phyloP scores from a whole-genome alignment of 2,329 filamentous ascomycete genomes.

The Curvularia hawaiiensis region DNA sequence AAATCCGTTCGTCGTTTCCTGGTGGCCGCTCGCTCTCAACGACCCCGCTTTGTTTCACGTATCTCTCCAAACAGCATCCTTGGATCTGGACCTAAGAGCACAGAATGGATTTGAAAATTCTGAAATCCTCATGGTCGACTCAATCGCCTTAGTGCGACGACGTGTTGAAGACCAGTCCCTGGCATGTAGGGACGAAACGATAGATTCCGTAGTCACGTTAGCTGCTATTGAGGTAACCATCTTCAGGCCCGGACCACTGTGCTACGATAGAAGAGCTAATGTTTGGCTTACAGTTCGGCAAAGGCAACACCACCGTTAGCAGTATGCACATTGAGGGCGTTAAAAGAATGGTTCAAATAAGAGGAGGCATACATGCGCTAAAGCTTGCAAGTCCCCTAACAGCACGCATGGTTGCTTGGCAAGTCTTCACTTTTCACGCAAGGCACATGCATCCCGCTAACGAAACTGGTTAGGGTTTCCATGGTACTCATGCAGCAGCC shows the following conservation, averaged over 20 bases:
- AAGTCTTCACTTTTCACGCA: constrained; percentile 5
- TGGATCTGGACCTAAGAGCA: constrained; percentile 60
- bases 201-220: constrained; percentile 63
- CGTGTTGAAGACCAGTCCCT: constrained; percentile 55
- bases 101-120: constrained; percentile 60
- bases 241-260: background rate
- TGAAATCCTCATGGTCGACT: constrained; percentile 63
- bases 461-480: constrained; percentile 58
- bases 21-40: constrained; percentile 63
- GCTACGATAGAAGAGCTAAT: constrained; percentile 7
- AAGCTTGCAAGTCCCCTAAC: constrained; percentile 58
- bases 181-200: constrained; percentile 60
- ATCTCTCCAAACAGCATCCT: constrained; percentile 63
- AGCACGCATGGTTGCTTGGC: constrained; percentile 62
- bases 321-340: constrained; percentile 58
- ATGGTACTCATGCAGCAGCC: constrained; percentile 60
- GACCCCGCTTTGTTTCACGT: constrained; percentile 65
- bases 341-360: constrained; percentile 55
- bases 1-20: constrained; percentile 64
- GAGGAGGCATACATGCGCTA: constrained; percentile 58
- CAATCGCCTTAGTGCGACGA: constrained; percentile 57
- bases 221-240: constrained; percentile 61
- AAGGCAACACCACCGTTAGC: constrained; percentile 55
- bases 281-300: constrained; percentile 53
- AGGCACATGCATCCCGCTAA: background rate